phyloP scores from a whole-genome alignment of 225 moss, liverwort and hornwort species.

The Rhytidiadelphus loreus region DNA sequence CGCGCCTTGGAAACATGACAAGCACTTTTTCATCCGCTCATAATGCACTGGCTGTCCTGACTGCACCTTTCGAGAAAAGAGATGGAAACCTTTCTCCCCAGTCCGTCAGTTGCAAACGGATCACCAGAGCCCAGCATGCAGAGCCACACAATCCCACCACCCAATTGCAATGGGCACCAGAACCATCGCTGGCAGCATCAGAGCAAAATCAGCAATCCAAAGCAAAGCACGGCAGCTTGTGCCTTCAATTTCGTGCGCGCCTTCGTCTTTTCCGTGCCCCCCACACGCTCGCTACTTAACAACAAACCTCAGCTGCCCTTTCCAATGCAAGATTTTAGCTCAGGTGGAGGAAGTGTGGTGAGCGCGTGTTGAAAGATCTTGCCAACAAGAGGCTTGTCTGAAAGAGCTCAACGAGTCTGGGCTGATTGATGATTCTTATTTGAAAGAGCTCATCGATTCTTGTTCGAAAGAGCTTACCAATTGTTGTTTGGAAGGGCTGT shows the following conservation, averaged over 20 bases:
- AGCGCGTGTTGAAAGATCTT: not conserved
- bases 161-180: not conserved
- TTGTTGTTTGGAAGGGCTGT: too few relatives aligned
- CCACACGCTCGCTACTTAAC: slow-evolving; percentile 14
- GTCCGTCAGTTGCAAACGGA: not conserved
- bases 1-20: not conserved
- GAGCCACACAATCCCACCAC: slow-evolving; percentile 5
- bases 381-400: not conserved
- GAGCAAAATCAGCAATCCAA: too few relatives aligned
- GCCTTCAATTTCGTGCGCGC: not conserved
- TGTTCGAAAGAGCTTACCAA: not conserved
- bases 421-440: not conserved
- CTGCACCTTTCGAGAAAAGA: not conserved
- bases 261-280: slow-evolving; percentile 14
- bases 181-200: not conserved
- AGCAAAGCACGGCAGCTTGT: not conserved
- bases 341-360: not conserved
- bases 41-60: not conserved
- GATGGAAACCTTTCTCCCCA: not conserved
- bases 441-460: not conserved
- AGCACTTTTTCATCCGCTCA: not conserved
- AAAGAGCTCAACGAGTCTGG: not conserved
- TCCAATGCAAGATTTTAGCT: not conserved
- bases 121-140: not conserved
- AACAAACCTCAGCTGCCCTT: not conserved